Evolutionary conservation across 1,284 basidiomycete genomes (phyloP).

Genomic region (Cystobasidiaceae sp.): DNA sequence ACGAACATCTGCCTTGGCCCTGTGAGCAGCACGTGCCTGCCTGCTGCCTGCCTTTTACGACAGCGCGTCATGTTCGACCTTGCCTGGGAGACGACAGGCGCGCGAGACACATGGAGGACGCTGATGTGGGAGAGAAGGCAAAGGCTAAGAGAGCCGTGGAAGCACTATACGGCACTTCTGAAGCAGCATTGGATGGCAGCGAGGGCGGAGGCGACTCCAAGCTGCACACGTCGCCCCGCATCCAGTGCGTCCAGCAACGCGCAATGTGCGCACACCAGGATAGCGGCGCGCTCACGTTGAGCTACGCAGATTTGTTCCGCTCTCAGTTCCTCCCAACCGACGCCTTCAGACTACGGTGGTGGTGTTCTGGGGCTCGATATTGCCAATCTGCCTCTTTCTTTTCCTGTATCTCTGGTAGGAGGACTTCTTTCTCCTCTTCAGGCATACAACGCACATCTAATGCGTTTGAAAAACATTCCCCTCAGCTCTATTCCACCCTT

Average conservation of each 20-base stretch:
- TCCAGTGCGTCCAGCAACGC: conserved; percentile 5
- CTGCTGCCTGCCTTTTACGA: no score
- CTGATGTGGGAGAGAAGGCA: not conserved
- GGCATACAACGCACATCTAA: not conserved
- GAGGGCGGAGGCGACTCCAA: not conserved
- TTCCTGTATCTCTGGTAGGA: conserved; percentile 76
- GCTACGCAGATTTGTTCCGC: conserved; percentile 39
- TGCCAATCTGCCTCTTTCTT: conserved; percentile 62
- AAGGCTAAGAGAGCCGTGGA: conserved; percentile 10
- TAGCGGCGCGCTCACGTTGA: not conserved
- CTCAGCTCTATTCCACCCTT: conserved; percentile 76
- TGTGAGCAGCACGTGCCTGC: no score
- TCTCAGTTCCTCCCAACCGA: conserved; percentile 41
- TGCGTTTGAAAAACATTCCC: not conserved
- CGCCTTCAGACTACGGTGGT: conserved; percentile 53
- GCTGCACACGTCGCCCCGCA: conserved; percentile 7
- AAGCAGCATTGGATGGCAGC: not conserved
- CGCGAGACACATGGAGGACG: not conserved
- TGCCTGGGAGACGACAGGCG: no score
- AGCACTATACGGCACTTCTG: not conserved
- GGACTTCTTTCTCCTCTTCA: conserved; percentile 5
- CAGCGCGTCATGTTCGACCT: no score
- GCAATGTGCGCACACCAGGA: not conserved
- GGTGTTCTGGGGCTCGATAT: conserved; percentile 74
- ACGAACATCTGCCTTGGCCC: no score